Conservation (phyloP, 2,329 filamentous ascomycete genomes). For the Fusarium euwallaceae region DNA sequence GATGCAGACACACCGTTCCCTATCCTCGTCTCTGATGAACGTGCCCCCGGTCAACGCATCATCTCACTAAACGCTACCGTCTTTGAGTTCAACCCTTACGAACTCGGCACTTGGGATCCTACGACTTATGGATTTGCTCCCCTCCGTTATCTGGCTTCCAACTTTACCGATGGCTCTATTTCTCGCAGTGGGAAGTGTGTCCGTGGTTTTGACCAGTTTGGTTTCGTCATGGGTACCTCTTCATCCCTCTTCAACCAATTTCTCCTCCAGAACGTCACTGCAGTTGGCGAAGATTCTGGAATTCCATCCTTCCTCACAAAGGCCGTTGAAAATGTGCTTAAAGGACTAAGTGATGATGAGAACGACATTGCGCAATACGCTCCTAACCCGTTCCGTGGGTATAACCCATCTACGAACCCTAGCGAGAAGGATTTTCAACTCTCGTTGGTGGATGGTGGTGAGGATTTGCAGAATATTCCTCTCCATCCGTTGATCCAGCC, state of each 20-base stretch:
- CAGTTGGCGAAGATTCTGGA: conserved; percentile 49
- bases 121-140: conserved; percentile 70
- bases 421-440: conserved; percentile 63
- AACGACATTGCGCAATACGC: conserved; percentile 80
- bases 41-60: conserved; percentile 57
- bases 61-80: conserved; percentile 68
- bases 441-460: conserved; percentile 83
- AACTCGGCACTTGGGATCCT: conserved; percentile 73
- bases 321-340: conserved; percentile 63
- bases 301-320: conserved; percentile 55
- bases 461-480: conserved; percentile 83
- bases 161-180: conserved; percentile 63
- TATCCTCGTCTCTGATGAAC: conserved; percentile 61
- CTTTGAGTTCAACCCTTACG: conserved; percentile 74
- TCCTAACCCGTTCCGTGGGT: conserved; percentile 69
- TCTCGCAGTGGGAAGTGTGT: conserved; percentile 59
- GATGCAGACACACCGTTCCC: conserved; percentile 60
- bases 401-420: conserved; percentile 58
- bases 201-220: conserved; percentile 80
- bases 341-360: conserved; percentile 66
- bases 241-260: conserved; percentile 81
- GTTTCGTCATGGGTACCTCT: conserved; percentile 84
- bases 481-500: conserved; percentile 71
- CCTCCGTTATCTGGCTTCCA: conserved; percentile 69
- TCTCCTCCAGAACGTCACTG: conserved; percentile 68